Base-by-base conservation (phyloP, 2,329 filamentous ascomycete species). In the Ophiostoma novo-ulmi region DNA sequence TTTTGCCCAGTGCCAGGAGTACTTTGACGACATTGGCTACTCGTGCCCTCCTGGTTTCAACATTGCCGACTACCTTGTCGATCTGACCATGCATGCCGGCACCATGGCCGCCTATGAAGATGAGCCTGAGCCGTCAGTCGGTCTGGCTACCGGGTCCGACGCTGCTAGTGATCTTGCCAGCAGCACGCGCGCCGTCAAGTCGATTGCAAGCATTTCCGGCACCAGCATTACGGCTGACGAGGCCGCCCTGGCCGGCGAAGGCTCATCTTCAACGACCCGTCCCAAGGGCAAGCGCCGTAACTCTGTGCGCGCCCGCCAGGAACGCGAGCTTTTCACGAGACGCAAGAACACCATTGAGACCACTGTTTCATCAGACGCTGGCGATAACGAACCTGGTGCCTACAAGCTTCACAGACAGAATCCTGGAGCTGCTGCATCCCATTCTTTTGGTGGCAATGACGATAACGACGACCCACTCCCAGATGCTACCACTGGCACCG, bases 31-130 rank as follows among this genome's bases (percentile, higher is more conserved):
- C 66, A 89, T 97, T 73, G 96, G 95, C 63, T 99, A 97, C 79
- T 84, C 91, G 67, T 99, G 96, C 77, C 95, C 95, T 13, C 91
- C 94, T 35, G 96, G 96, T 1, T 99, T 98, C 85, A 99, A 99
- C 77, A 98, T 99, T 79, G 95, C 95, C 4, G 95, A 99, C 79
- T 99, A 97, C 77, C 87, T 99, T 5, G 94, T 99, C 39, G 95
- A 99, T 78, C 85, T 99, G 58, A 98, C 95, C 0, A 98, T 99
- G 94, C 95, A 99, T 78, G 94, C 93, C 35, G 88, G 91, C 71
- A 84, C 85, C 64, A 86, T 83, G 26, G 82, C 85, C 7, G 81
- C 87, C 2, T 85, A 88, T 70, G 86, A 89, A 44, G 87, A 89
- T 38, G 67, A 55, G 44, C 44, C 44, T 6, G 44, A 48, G 38